Evolutionary conservation across 225 moss, liverwort and hornwort genomes (phyloP), one percentile per base, ranked within the genome.

Genomic region (Bryum argenteum): DNA sequence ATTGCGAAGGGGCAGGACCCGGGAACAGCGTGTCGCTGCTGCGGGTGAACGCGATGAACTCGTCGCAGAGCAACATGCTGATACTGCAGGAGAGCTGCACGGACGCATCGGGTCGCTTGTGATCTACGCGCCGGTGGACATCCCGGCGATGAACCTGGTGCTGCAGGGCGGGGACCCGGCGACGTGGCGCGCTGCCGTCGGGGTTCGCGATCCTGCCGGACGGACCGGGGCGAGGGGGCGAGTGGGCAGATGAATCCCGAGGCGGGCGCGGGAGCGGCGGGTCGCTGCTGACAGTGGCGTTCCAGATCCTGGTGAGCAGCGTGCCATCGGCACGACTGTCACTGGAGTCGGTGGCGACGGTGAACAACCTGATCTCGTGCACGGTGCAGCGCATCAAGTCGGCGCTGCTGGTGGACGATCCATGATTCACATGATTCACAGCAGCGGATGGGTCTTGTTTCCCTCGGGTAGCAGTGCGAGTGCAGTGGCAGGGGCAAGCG

Each of bases 361-460:
- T 85, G 79, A 85, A 85, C 76, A 82, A 85, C 66, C 79, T 85
- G 70, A 82, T 85, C 24, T 82, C 85, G 1, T 91, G 92, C 70
- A 92, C 92, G 21, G 92, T 95, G 58, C 89, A 90, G 75, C 84
- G 92, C 58, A 95, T 95, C 60, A 90, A 91, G 75, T 76, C 85
- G 39, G 95, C 95, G 18, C 53, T 95, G n/a, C 65, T 81, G 63
- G 87, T 84, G 65, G 92, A 92, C 53, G 89, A 89, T 41, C 80
- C 87, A 4, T 87, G 15, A 52, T n/a, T n/a, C n/a, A n/a, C n/a
- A 0, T 3, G 43, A 22, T 0, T 39, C 7, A 2, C 12, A 7
- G 9, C 10, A 26, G n/a, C 1, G 76, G 13, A 10, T 14, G 18
- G 63, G 67, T 21, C 58, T 40, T 61, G 4, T 37, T 43, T 84